Evolutionary conservation across 1,139 yeast genomes (phyloP), one percentile per base, ranked within the genome.

Genomic region (Kodamaea sp.): DNA sequence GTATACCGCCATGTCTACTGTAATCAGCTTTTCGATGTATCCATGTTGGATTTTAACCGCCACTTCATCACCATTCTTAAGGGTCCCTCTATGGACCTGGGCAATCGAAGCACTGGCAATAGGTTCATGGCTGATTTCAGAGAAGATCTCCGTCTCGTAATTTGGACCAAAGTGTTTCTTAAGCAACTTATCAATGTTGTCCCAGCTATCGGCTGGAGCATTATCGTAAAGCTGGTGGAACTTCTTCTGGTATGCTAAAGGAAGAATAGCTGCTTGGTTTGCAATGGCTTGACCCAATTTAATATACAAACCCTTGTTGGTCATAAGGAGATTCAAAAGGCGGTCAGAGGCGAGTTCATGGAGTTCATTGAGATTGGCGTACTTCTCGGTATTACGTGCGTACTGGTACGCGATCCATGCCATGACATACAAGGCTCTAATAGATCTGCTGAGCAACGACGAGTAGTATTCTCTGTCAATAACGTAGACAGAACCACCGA

Each of bases 231-330:
- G 59, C 39, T 63, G 57, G 12, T 70, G 66, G 51, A 83, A 79
- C 44, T 73, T 67, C 28, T 61, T 64, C 44, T 79, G 84, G 51
- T 63, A 82, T 15, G 76, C 82, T 21, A 66, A 56, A 1, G 95
- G 95, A 48, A 85, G 77, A 42, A 82, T 64, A 10, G 72, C 62
- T 1, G 85, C 83, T 49, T 83, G 89, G 48, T 83, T 76, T 12
- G 89, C 89, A 26, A 83, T 73, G 24, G 85, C 82, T 61, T 83
- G 90, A 24, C 90, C 90, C 47, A 83, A 57, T 55, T 85, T 85
- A 50, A 85, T 80, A 52, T 82, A 85, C 13, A 85, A 65, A 1
- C 95, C 94, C 50, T 80, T 81, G 51, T 85, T 85, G 4, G 58
- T 55, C 41, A 64, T 59, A 38, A 85, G 55, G 48, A 84, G 57